Base-by-base conservation (phyloP, 1,139 yeast species). In the Pneumocystis canis region DNA sequence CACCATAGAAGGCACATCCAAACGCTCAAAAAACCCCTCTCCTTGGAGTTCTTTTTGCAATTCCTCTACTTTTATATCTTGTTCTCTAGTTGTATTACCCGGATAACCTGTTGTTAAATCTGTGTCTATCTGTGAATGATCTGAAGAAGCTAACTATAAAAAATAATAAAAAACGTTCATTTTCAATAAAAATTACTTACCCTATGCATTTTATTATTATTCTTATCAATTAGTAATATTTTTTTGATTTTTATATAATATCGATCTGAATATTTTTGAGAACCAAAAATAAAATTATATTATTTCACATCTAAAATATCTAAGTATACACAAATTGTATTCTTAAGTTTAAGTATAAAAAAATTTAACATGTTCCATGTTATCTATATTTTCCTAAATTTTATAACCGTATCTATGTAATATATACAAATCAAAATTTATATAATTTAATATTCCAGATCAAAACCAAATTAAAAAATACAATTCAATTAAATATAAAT, bases 1-100 rank as follows among this genome's bases (percentile, higher is more conserved):
- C 63, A 76, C 73, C 73, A 92, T 77, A 5, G 94, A 80, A n/a
- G 96, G 87, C 70, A 88, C 95, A 74, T 92, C 98, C 64, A 87
- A 76, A 70, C 98, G 83, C 62, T 82, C 81, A 37, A 77, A 79
- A 76, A 79, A 89, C 1, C 95, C 96, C 64, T 78, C 80, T 7
- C 79, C 84, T 64, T 74, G 75, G 69, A 90, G 79, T 64, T 79
- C 77, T 37, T 77, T 78, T 69, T 84, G 82, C 66, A 92, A 76
- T 69, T 82, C 79, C 62, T 77, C 80, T 66, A 89, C 75, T 47
- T 80, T 80, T 58, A 77, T 75, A 72, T 80, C 78, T 74, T 92
- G 96, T 61, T 82, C 84, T 7, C 80, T 80, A 25, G 89, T 84
- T 66, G 89, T 77, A 72, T 82, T 84, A 41, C 96, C 95, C 40